phyloP scores from a whole-genome alignment of 2,329 filamentous ascomycete genomes.

The Microdochium nivale region DNA sequence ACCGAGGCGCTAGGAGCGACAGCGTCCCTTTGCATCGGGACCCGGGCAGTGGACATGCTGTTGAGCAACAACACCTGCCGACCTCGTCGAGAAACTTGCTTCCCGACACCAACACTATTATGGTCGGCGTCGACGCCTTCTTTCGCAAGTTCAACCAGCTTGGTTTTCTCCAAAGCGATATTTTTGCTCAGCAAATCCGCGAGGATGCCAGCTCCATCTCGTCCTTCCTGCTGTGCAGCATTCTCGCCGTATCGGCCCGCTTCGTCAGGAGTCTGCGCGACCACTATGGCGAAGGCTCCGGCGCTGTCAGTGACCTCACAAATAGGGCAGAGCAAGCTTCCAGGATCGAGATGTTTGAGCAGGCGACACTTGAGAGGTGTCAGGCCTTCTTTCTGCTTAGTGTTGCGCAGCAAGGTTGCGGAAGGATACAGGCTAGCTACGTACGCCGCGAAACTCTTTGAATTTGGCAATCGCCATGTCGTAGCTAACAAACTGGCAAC shows the following conservation, averaged over 20 bases:
- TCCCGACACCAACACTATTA: constrained; percentile 37
- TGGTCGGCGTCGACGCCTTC: constrained; percentile 45
- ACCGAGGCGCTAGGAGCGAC: constrained; percentile 20
- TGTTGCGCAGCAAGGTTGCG: constrained; percentile 50
- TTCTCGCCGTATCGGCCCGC: constrained; percentile 48
- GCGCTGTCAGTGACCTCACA: constrained; percentile 45
- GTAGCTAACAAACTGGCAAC: constrained; percentile 8
- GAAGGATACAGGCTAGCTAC: constrained; percentile 42
- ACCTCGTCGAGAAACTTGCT: constrained; percentile 39
- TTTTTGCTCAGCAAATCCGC: constrained; percentile 37
- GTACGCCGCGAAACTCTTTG: constrained; percentile 24
- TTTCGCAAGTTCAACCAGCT: constrained; percentile 50
- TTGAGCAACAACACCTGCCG: not conserved
- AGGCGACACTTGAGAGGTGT: constrained; percentile 44
- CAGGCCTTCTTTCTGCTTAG: constrained; percentile 52
- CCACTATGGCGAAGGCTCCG: constrained; percentile 41
- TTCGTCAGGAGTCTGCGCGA: constrained; percentile 38
- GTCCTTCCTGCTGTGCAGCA: constrained; percentile 44
- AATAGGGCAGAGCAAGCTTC: constrained; percentile 25
- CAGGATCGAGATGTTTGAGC: constrained; percentile 26
- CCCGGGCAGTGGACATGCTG: not conserved
- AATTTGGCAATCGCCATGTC: constrained; percentile 1
- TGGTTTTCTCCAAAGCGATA: constrained; percentile 46
- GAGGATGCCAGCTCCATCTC: constrained; percentile 38
- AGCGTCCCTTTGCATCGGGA: constrained; percentile 4